Conservation (phyloP, 2,329 filamentous ascomycete species). For the Stemphylium beticola region DNA sequence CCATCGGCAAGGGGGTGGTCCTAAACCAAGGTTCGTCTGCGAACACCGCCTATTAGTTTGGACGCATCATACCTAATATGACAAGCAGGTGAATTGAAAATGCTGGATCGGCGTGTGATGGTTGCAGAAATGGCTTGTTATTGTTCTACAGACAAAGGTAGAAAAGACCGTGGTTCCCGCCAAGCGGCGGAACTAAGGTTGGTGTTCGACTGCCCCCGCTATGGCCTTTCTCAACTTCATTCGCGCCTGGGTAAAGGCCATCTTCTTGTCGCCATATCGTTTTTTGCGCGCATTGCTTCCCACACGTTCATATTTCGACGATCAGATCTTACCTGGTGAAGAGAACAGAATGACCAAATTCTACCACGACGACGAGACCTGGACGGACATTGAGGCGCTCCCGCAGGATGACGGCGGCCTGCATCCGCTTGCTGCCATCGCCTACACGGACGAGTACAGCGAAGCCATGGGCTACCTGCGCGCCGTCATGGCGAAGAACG, state of each 20-base stretch:
- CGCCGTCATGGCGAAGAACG: conserved; percentile 88
- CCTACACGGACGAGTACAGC: conserved; percentile 86
- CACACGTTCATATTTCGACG: neutral
- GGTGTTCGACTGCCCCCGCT: conserved; percentile 14
- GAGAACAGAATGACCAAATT: conserved; percentile 34
- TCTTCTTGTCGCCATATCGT: conserved; percentile 19
- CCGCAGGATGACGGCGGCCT: conserved; percentile 78
- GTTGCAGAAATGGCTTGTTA: conserved; percentile 16
- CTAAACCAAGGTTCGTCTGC: neutral
- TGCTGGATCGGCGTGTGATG: neutral
- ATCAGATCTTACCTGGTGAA: neutral
- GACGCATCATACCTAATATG: neutral
- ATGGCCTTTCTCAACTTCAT: conserved; percentile 24
- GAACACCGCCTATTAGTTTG: neutral
- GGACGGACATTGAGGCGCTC: conserved; percentile 85
- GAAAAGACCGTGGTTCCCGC: conserved; percentile 19
- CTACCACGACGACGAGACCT: conserved; percentile 73
- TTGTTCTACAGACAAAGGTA: conserved; percentile 20
- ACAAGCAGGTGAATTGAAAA: neutral
- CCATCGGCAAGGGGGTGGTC: neutral
- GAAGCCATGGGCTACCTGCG: conserved; percentile 94
- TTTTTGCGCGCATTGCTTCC: conserved; percentile 15
- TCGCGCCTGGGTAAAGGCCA: conserved; percentile 20
- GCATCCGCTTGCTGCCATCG: conserved; percentile 85
- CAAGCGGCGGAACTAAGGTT: conserved; percentile 19